Evolutionary conservation across 805 yeast genomes (phyloP), one percentile per base, ranked within the genome.

Genomic region (Hanseniaspora valbyensis): DNA sequence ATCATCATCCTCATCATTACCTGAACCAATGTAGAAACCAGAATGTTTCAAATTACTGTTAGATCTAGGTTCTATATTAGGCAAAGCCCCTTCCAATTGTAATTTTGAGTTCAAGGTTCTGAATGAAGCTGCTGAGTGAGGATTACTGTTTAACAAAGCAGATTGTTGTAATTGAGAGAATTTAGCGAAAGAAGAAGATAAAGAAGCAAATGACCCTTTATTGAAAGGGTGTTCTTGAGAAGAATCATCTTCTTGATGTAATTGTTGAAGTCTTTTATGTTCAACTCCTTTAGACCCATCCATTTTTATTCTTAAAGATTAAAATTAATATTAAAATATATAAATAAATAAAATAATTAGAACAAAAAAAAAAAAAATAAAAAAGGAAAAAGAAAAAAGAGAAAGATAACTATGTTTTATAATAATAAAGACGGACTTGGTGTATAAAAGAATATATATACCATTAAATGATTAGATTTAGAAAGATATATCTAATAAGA

Each of bases 261-360:
- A 18, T 8, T 39, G 21, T 6, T 25, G 18, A 5, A 39, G n/a
- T 32, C 22, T 32, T 22, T 26, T 29, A n/a, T 40, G 34, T 14
- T 29, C 44, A 51, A 30, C 51, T 53, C 68, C 10, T 18, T 34
- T 34, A 18, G 21, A 16, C 16, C 16, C 39, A 34, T 5, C 22
- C 39, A 34, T 34, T 8, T 34, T n/a, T n/a, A n/a, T n/a, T n/a
- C n/a, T n/a, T n/a, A n/a, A n/a, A n/a, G n/a, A n/a, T n/a, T n/a
- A n/a, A n/a, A n/a, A n/a, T n/a, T n/a, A n/a, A n/a, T n/a, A n/a
- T n/a, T n/a, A n/a, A n/a, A n/a, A n/a, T n/a, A n/a, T n/a, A n/a
- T n/a, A n/a, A n/a, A n/a, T n/a, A n/a, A n/a, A n/a, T n/a, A n/a
- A n/a, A n/a, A n/a, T n/a, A n/a, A n/a, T n/a, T n/a, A n/a, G n/a